Evolutionary conservation across 176 grass and related monocot species (phyloP).

Genomic region (Aegilops sharonensis): DNA sequence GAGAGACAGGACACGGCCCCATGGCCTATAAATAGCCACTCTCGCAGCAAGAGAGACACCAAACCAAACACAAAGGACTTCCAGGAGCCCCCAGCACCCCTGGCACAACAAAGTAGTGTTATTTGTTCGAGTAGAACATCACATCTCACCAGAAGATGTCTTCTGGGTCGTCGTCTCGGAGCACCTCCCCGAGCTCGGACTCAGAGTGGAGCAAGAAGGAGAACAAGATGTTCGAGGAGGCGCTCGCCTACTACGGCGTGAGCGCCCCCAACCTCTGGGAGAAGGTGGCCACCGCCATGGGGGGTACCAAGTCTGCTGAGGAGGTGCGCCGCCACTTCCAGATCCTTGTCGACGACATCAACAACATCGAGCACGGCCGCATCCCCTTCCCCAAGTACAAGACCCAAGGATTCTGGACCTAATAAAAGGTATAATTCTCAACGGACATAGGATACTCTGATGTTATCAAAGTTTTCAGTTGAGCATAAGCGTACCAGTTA

Average conservation of each 20-base stretch:
- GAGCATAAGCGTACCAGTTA: neutral
- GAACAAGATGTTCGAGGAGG: slow-evolving; percentile 87
- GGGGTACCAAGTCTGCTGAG: slow-evolving; percentile 75
- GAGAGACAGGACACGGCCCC: neutral
- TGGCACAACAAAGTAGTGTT: neutral
- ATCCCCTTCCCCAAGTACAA: slow-evolving; percentile 67
- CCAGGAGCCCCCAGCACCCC: neutral
- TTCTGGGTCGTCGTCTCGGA: slow-evolving; percentile 34
- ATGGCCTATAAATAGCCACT: slow-evolving; percentile 44
- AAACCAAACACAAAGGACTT: slow-evolving; percentile 17
- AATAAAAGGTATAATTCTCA: neutral
- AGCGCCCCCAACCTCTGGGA: slow-evolving; percentile 81
- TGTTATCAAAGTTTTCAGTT: neutral
- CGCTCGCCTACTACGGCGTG: slow-evolving; percentile 67
- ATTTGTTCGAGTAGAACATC: neutral
- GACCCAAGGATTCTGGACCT: slow-evolving; percentile 41
- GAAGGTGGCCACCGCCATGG: slow-evolving; percentile 73
- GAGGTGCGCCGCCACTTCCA: slow-evolving; percentile 76
- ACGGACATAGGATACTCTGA: neutral
- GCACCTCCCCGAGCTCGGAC: slow-evolving; percentile 27
- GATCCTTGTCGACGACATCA: slow-evolving; percentile 54
- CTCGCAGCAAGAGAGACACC: slow-evolving; percentile 14
- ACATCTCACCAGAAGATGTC: slow-evolving; percentile 32
- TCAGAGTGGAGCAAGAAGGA: slow-evolving; percentile 62
- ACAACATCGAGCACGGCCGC: slow-evolving; percentile 44